Conservation (phyloP, 768 basidiomycete genomes). For the Thelephora aurantiotincta region DNA sequence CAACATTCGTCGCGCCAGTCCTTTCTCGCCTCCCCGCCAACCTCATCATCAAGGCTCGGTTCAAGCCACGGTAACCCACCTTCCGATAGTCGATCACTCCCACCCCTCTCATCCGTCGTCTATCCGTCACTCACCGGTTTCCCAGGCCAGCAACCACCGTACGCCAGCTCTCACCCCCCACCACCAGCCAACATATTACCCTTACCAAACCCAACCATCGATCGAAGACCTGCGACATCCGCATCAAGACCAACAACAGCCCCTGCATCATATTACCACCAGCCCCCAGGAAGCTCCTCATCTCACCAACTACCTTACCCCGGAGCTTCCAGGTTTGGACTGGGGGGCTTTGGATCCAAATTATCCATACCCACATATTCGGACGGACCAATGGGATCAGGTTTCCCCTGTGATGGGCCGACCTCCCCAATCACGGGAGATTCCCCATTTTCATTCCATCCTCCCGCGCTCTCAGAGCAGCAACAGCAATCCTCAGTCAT, state of each 20-base stretch:
- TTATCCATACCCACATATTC: conserved; percentile 20
- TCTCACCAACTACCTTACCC: conserved; percentile 2
- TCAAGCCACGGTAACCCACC: conserved; percentile 35
- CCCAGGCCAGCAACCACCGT: conserved; percentile 12
- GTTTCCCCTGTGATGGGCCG: conserved; percentile 16
- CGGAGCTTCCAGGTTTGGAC: neutral
- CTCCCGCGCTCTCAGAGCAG: conserved; percentile 33
- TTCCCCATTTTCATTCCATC: conserved; percentile 72
- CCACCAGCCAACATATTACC: conserved; percentile 36
- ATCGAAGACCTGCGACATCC: conserved; percentile 36
- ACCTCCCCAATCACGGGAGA: conserved; percentile 24
- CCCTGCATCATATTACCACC: conserved; percentile 47
- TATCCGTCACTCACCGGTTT: conserved; percentile 40
- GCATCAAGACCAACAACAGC: conserved; percentile 58
- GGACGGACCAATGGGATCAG: conserved; percentile 23
- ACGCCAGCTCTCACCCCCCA: conserved; percentile 23
- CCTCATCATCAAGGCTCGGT: conserved; percentile 30
- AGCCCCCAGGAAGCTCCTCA: conserved; percentile 7
- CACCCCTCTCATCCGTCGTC: conserved; percentile 66
- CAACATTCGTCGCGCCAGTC: conserved; percentile 32
- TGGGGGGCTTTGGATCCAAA: conserved; percentile 18
- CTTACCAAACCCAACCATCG: conserved; percentile 32
- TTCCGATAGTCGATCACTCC: conserved; percentile 38
- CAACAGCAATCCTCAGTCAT: conserved; percentile 16
- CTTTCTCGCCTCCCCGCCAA: conserved; percentile 47